These are phyloP conservation scores for Fusarium sp. DNA, from an alignment of 2,329 filamentous ascomycete genomes.

Conservation along the genomic window DNA sequence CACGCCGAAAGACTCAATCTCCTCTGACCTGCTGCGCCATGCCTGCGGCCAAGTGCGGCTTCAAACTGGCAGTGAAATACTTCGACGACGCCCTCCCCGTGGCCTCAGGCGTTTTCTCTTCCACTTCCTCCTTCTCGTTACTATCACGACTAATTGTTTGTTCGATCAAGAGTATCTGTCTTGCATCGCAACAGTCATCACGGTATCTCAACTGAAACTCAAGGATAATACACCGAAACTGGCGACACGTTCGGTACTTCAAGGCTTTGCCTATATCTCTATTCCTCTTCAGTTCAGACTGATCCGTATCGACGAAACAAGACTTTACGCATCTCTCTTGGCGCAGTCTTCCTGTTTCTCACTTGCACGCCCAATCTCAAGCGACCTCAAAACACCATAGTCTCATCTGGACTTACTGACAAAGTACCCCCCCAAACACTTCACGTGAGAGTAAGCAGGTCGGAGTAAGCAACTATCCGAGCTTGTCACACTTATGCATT, in stretches of 20 bases:
- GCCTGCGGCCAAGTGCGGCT: slow-evolving; percentile 34
- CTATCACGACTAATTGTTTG: slow-evolving; percentile 7
- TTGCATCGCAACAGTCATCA: slow-evolving; percentile 1
- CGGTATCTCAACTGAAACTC: neutral
- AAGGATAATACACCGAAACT: slow-evolving; percentile 26
- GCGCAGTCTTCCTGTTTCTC: slow-evolving; percentile 15
- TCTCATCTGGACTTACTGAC: neutral
- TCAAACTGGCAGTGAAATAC: slow-evolving; percentile 50
- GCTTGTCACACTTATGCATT: neutral
- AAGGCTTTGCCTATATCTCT: slow-evolving; percentile 30
- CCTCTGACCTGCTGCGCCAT: slow-evolving; percentile 48
- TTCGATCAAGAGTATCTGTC: slow-evolving; percentile 7
- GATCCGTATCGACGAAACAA: slow-evolving; percentile 17
- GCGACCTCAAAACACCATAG: slow-evolving; percentile 25
- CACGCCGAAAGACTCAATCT: slow-evolving; percentile 59
- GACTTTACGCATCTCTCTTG: slow-evolving; percentile 10
- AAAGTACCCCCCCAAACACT: slow-evolving; percentile 9
- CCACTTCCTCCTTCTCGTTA: slow-evolving; percentile 26
- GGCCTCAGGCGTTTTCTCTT: slow-evolving; percentile 48
- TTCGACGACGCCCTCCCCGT: slow-evolving; percentile 48
- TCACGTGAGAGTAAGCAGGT: slow-evolving; percentile 38
- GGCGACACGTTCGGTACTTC: slow-evolving; percentile 29
- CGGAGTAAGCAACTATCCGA: slow-evolving; percentile 39
- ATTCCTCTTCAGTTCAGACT: slow-evolving; percentile 12
- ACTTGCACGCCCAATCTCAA: slow-evolving; percentile 9